phyloP scores from a whole-genome alignment of 805 yeast genomes.

The Nakazawaea peltata region DNA sequence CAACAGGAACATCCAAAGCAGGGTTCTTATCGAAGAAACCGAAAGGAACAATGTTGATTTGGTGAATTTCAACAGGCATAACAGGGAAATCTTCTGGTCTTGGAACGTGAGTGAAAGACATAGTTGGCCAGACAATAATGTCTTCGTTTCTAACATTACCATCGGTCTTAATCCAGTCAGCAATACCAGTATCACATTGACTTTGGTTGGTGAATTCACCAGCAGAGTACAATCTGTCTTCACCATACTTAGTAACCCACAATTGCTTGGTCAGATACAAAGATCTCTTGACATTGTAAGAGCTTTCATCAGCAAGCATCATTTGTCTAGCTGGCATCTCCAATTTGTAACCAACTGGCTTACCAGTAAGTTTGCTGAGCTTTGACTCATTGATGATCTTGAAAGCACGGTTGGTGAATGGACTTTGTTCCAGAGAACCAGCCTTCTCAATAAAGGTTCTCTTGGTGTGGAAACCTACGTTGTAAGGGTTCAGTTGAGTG shows the following conservation, averaged over 20 bases:
- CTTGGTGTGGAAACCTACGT: conserved; percentile 60
- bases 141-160: conserved; percentile 70
- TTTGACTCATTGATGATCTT: conserved; percentile 69
- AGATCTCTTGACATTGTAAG: conserved; percentile 66
- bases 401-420: conserved; percentile 65
- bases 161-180: conserved; percentile 59
- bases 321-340: conserved; percentile 69
- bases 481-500: conserved; percentile 50
- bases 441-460: conserved; percentile 63
- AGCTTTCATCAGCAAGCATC: conserved; percentile 57
- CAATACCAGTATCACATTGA: conserved; percentile 59
- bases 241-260: conserved; percentile 76
- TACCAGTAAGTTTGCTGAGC: conserved; percentile 60
- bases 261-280: conserved; percentile 67
- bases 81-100: conserved; percentile 85
- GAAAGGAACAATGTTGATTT: conserved; percentile 57
- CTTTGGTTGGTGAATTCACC: conserved; percentile 87
- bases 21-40: conserved; percentile 77
- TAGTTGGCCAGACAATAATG: conserved; percentile 72
- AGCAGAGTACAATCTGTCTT: conserved; percentile 67
- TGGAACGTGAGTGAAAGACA: conserved; percentile 78
- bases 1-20: conserved; percentile 69
- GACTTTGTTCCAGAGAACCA: conserved; percentile 65
- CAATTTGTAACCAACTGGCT: conserved; percentile 73
- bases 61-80: conserved; percentile 78